These are phyloP conservation scores for Phalaenopsis hybrid DNA, from an alignment of 116 monocot species.

Conservation along the genomic window DNA sequence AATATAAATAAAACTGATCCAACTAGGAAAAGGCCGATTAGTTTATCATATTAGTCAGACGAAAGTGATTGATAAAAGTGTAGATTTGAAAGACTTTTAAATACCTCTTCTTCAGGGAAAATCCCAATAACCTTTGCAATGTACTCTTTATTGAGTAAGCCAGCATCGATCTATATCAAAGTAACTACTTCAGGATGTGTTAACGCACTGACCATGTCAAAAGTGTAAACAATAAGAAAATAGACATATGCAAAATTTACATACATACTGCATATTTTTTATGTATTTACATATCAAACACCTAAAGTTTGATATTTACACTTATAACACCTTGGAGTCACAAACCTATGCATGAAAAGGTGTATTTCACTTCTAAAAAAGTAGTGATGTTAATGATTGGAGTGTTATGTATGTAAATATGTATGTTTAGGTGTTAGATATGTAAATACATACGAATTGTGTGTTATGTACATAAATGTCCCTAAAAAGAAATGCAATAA, in stretches of 20 bases:
- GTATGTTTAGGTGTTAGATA: too few species aligned
- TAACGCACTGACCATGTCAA: conserved; percentile 2
- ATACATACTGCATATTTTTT: too few species aligned
- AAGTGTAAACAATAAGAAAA: background rate
- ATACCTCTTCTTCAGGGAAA: conserved; percentile 95
- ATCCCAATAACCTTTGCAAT: conserved; percentile 79
- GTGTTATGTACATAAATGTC: too few species aligned
- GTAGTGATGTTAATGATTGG: too few species aligned
- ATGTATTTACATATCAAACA: too few species aligned
- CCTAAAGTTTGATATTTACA: too few species aligned
- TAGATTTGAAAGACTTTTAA: background rate
- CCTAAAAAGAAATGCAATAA: background rate
- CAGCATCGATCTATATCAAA: conserved; percentile 64
- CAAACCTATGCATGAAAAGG: too few species aligned
- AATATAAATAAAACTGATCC: background rate
- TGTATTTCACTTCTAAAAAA: too few species aligned
- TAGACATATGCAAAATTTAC: background rate
- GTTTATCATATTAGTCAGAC: background rate
- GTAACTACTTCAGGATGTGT: conserved; percentile 1
- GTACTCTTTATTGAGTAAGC: conserved; percentile 85
- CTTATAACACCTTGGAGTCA: too few species aligned
- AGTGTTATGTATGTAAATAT: too few species aligned
- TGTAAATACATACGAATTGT: too few species aligned
- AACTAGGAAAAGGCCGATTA: background rate
- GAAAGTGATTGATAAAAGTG: background rate